Evolutionary conservation across 495 filamentous ascomycete species (phyloP), one percentile per base, ranked within the genome.

Genomic region (Penicillium crystallinum): DNA sequence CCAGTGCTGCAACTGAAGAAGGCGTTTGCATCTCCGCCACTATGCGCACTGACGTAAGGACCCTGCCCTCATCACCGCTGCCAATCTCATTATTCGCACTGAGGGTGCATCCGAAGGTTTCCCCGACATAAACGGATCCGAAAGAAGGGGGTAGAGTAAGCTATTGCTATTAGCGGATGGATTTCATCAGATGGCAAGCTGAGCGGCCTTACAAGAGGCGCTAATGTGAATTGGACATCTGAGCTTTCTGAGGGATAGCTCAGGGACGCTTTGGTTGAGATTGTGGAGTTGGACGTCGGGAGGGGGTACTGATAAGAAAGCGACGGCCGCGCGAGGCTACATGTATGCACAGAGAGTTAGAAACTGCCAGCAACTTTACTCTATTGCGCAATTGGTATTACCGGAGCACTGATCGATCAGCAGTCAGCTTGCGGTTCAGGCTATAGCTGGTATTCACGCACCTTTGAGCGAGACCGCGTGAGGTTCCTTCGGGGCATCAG

Each of bases 1-100:
- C 81, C 14, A 88, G 71, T 14, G 78, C 58, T 9, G 77, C 62
- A 9, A 78, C 82, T 25, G 78, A 78, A 9, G 82, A 82, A 2
- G 93, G 92, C 0, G 91, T 91, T 69, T 97, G 92, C 87, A 97
- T 95, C 70, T 96, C 91, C 1, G 91, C 95, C 47, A 83, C 81
- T 45, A 97, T 88, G 23, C 82, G 80, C 33, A 97, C 86, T 37
- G 85, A 86, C 22, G 80, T 87, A 17, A 95, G 81, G 5, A 72
- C 72, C 40, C 81, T 80, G 15, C 68, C 74, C 8, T 68, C 62
- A 0, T 69, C 68, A 43, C 66, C 58, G 40, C 59, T 63, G 8
- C 68, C 52, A 2, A 89, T 73, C 59, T 96, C 92, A 66, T 96
- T 93, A 74, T 93, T 97, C 8, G 88, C 91, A 72, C 90, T 95